Evolutionary conservation across 371 early-diverging fungal species (phyloP).

Genomic region (Mucor racemosus): DNA sequence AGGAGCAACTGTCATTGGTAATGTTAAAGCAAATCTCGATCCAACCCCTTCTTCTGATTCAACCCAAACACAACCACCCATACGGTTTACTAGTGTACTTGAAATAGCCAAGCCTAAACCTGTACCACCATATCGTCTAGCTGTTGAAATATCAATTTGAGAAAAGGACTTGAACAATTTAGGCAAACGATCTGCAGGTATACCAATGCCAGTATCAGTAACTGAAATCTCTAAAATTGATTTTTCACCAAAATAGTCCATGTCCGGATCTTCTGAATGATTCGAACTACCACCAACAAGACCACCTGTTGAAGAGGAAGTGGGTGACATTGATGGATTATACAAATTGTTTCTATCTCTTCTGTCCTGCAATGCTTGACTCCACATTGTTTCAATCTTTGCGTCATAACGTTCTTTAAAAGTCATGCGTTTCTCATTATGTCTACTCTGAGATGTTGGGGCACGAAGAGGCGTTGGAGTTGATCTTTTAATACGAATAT

Average conservation of each 20-base stretch:
- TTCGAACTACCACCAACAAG: slow-evolving; percentile 9
- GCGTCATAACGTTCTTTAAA: slow-evolving; percentile 66
- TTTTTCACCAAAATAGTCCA: slow-evolving; percentile 38
- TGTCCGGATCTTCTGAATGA: slow-evolving; percentile 17
- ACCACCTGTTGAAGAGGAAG: neutral
- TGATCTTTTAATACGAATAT: slow-evolving; percentile 44
- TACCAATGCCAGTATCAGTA: slow-evolving; percentile 64
- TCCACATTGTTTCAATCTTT: slow-evolving; percentile 52
- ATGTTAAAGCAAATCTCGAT: slow-evolving; percentile 59
- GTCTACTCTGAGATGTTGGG: slow-evolving; percentile 28
- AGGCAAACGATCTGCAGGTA: slow-evolving; percentile 62
- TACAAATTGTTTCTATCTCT: slow-evolving; percentile 4
- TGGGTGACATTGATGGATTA: neutral
- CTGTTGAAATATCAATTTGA: slow-evolving; percentile 64
- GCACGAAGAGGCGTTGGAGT: slow-evolving; percentile 33
- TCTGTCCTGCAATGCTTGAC: slow-evolving; percentile 25
- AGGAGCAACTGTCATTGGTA: slow-evolving; percentile 54
- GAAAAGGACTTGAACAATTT: slow-evolving; percentile 64
- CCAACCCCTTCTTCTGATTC: slow-evolving; percentile 61
- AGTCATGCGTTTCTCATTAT: slow-evolving; percentile 42
- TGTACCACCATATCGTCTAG: slow-evolving; percentile 61
- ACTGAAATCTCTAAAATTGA: slow-evolving; percentile 62
- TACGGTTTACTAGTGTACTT: slow-evolving; percentile 60
- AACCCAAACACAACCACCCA: slow-evolving; percentile 68
- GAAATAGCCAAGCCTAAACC: slow-evolving; percentile 65